Conservation (phyloP, 495 filamentous ascomycete genomes). For the Oleoguttula mirabilis region DNA sequence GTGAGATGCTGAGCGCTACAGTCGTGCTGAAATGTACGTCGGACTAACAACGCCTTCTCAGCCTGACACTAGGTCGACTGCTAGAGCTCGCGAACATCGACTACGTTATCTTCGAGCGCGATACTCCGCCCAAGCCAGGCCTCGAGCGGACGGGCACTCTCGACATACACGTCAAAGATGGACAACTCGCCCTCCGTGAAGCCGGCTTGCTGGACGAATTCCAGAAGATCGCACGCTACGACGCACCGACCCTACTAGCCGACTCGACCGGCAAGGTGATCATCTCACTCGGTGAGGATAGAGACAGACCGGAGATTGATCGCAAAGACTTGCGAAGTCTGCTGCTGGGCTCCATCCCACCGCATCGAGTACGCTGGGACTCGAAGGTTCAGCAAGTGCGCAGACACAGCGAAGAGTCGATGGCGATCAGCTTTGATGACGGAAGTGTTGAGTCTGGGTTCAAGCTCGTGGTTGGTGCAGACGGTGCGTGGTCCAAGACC, state of each 20-base stretch:
- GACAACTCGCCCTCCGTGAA: slow-evolving; percentile 39
- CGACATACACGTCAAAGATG: slow-evolving; percentile 41
- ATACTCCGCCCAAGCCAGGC: slow-evolving; percentile 31
- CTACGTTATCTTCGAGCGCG: slow-evolving; percentile 40
- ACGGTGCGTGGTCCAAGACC: slow-evolving; percentile 49
- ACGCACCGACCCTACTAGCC: slow-evolving; percentile 36
- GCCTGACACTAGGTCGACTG: slow-evolving; percentile 43
- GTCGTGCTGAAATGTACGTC: too few species aligned
- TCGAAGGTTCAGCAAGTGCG: slow-evolving; percentile 10
- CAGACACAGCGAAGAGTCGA: slow-evolving; percentile 4
- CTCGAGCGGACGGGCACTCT: slow-evolving; percentile 40
- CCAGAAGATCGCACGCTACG: slow-evolving; percentile 33
- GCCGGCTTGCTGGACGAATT: slow-evolving; percentile 40
- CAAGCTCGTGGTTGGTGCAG: slow-evolving; percentile 49
- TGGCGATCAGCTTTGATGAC: slow-evolving; percentile 24
- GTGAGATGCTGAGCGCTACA: too few species aligned
- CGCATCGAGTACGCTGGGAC: slow-evolving; percentile 26
- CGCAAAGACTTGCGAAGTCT: slow-evolving; percentile 32
- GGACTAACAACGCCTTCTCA: too few species aligned
- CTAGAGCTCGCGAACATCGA: slow-evolving; percentile 34
- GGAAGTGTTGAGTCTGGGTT: slow-evolving; percentile 25
- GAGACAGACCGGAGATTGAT: slow-evolving; percentile 31
- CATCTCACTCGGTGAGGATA: neutral
- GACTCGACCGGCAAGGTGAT: slow-evolving; percentile 19
- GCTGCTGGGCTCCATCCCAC: slow-evolving; percentile 34